Conservation (phyloP, 2,329 filamentous ascomycete species). For the Colletotrichum musicola region DNA sequence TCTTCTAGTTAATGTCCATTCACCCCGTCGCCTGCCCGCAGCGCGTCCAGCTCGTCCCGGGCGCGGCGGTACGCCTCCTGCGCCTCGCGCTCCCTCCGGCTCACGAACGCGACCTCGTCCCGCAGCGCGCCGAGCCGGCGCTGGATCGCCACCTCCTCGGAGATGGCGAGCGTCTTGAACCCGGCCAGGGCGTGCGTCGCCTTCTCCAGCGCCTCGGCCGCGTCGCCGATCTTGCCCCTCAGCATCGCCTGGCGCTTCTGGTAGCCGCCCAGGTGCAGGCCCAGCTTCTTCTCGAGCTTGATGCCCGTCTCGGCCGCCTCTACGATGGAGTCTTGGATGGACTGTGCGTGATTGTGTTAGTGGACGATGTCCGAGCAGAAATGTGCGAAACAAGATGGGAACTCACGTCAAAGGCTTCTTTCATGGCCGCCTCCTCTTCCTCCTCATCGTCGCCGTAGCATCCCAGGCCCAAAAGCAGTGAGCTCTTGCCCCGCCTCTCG, state of each 20-base stretch:
- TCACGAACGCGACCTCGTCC: slow-evolving; percentile 86
- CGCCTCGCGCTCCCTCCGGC: slow-evolving; percentile 86
- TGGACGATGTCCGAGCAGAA: too few species aligned
- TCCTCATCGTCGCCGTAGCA: slow-evolving; percentile 84
- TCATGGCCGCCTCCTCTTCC: slow-evolving; percentile 73
- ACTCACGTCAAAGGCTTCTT: slow-evolving; percentile 81
- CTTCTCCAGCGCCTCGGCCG: slow-evolving; percentile 79
- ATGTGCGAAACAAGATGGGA: too few species aligned
- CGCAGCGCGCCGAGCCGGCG: slow-evolving; percentile 80
- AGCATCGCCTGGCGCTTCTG: slow-evolving; percentile 86
- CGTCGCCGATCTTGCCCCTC: slow-evolving; percentile 81
- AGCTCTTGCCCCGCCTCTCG: slow-evolving; percentile 64
- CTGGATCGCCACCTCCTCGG: slow-evolving; percentile 81
- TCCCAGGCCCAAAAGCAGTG: slow-evolving; percentile 81
- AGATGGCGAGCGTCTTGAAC: slow-evolving; percentile 81
- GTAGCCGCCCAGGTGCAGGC: slow-evolving; percentile 89
- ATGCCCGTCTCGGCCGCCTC: slow-evolving; percentile 82
- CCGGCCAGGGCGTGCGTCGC: slow-evolving; percentile 78
- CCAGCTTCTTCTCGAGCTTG: slow-evolving; percentile 94
- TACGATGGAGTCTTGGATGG: slow-evolving; percentile 79
- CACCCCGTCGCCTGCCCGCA: slow-evolving; percentile 56
- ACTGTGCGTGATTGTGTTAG: slow-evolving; percentile 55
- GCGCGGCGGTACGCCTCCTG: slow-evolving; percentile 85
- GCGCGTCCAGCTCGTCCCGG: slow-evolving; percentile 80
- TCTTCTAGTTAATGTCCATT: slow-evolving; percentile 20